Evolutionary conservation across 1,139 yeast genomes (phyloP), one percentile per base, ranked within the genome.

Genomic region (Zhuliangozyma blackwelliae): DNA sequence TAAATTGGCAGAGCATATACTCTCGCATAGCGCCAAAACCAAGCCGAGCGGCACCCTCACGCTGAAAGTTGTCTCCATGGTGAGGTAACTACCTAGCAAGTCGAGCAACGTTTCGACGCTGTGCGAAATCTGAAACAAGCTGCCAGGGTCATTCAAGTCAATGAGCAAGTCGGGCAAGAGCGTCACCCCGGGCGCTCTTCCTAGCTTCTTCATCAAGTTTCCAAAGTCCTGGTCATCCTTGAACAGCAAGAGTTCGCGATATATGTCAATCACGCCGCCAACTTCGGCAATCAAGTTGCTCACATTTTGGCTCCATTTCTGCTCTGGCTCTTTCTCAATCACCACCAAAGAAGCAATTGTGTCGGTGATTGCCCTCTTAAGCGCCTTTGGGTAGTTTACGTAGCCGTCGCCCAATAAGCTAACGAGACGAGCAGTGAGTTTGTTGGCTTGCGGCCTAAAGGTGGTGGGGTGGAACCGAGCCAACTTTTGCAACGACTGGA

Each of bases 371-470:
- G 57, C 55, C 2, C 43, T 40, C 46, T 75, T 69, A 36, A 82
- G 61, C 0, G 50, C 43, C 0, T 37, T 34, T 13, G 77, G 72
- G 38, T 67, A 61, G 33, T 53, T 52, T 19, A 40, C 34, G 38
- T 61, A 67, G 12, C 55, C 57, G 3, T 38, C 40, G 52, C 53
- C 53, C 54, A 75, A 55, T 48, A 65, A 38, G 7, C 51, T 51
- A 19, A 68, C 41, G 30, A 87, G 57, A 27, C 69, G 69, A 5
- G 58, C 58, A 40, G 78, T 75, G 43, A 78, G 73, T 50, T 81
- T 81, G 44, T 76, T 73, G 9, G 82, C 83, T 60, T 72, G 81
- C 8, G 96, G 95, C 55, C 92, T 75, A 54, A 87, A 85, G 3
- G 95, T 83, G 5, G 94, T 85, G 1, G 95, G 76, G 54, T 85